Conservation (phyloP, 805 yeast species). For the Kuraishia piskuri region DNA sequence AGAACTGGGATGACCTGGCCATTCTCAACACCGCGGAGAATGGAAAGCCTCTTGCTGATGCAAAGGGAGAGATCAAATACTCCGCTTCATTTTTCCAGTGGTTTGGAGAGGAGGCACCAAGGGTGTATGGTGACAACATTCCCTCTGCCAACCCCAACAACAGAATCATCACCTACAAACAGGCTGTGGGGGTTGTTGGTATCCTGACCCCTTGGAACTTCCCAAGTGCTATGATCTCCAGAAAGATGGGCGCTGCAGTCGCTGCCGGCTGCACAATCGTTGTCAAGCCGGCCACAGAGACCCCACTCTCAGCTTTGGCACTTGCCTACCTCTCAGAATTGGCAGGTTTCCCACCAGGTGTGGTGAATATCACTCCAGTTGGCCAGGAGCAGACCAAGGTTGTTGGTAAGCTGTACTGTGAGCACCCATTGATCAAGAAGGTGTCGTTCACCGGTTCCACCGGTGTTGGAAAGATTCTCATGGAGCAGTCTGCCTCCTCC, state of each 20-base stretch:
- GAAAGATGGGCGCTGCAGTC: conserved; percentile 67
- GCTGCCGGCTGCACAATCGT: conserved; percentile 79
- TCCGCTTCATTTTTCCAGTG: conserved; percentile 80
- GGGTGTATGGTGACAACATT: conserved; percentile 58
- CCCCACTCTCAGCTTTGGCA: conserved; percentile 69
- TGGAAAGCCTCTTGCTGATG: conserved; percentile 66
- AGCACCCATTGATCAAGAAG: conserved; percentile 48
- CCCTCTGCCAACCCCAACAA: conserved; percentile 39
- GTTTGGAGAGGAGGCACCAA: conserved; percentile 80
- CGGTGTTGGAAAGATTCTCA: conserved; percentile 57
- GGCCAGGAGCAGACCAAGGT: conserved; percentile 27
- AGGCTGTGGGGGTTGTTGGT: conserved; percentile 80
- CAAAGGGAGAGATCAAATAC: conserved; percentile 60
- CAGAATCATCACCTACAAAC: conserved; percentile 51
- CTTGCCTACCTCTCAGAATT: conserved; percentile 48
- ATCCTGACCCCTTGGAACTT: conserved; percentile 81
- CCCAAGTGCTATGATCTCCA: conserved; percentile 70
- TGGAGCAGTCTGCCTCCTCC: conserved; percentile 51
- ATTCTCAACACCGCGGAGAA: conserved; percentile 57
- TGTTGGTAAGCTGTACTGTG: conserved; percentile 51
- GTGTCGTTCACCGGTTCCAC: conserved; percentile 79
- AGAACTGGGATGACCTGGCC: conserved; percentile 59
- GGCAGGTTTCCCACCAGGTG: conserved; percentile 71
- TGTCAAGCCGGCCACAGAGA: conserved; percentile 69
- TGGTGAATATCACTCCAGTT: conserved; percentile 54